Percentiles rank a stretch among this genome's conserved stretches.
These are phyloP conservation scores for Boletus rufocinnamomeus DNA, from an alignment of 768 basidiomycete species.

Conservation along the genomic window DNA sequence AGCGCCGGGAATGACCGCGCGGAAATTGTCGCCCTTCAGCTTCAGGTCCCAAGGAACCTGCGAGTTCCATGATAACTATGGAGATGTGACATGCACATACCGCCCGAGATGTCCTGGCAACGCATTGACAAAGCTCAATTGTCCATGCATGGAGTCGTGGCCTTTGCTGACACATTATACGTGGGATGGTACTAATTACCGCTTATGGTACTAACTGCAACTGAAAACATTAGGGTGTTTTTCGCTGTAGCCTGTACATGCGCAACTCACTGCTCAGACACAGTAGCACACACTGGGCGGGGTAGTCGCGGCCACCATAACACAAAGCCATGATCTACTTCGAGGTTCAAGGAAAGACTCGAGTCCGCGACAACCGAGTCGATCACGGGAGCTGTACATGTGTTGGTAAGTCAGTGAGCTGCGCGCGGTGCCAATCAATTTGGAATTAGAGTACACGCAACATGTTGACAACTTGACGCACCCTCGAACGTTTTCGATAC, in stretches of 20 bases:
- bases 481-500: not conserved
- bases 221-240: not conserved
- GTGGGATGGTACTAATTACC: not conserved
- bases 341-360: not conserved
- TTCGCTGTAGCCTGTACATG: not conserved
- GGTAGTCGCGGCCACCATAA: not conserved
- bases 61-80: not conserved
- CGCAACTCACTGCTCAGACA: not conserved
- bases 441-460: not conserved
- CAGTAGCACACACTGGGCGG: not conserved
- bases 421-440: not conserved
- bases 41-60: not conserved
- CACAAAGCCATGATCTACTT: not conserved
- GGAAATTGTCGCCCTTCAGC: not conserved
- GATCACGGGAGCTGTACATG: not conserved
- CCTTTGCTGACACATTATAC: not conserved
- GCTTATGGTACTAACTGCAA: not conserved
- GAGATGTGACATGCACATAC: not conserved
- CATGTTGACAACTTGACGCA: not conserved
- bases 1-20: not conserved
- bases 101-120: not conserved
- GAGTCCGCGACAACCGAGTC: not conserved
- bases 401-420: not conserved
- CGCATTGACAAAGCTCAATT: not conserved
- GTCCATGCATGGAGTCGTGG: not conserved